Evolutionary conservation across 176 grass and related monocot species (phyloP), one percentile per base, ranked within the genome.

Genomic region (Bromus sterilis): DNA sequence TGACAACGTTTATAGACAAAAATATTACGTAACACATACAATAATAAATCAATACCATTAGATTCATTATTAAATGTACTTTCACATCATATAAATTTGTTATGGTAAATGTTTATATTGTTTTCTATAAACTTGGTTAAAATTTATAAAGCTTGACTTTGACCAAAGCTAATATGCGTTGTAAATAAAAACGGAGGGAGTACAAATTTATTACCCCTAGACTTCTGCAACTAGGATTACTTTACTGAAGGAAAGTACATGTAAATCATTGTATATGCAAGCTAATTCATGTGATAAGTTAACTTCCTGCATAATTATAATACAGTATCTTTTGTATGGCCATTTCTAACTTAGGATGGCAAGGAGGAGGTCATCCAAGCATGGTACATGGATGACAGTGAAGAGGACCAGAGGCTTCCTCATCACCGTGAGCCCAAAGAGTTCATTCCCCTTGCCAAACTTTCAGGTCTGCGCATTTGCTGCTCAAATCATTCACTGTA

Each of bases 301-400:
- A 13, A 34, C 2, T 48, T 48, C 40, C 14, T 80, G 49, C 49
- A 21, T 53, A 44, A 56, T 76, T 59, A 67, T 11, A 31, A 79
- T 2, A 12, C 23, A 37, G 9, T 66, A 61, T 35, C 9, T 23
- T 88, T 57, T 88, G 29, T 34, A 24, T 79, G 57, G 10, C 30
- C 32, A 42, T 76, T 80, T 11, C 41, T 74, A 59, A 75, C n/a
- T 68, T 84, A 97, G 95, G 92, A 93, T 85, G 88, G 95, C n/a
- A 98, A 98, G 77, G 88, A 84, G 78, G 92, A 93, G 88, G 90
- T 94, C 30, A 81, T 98, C 80, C 61, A 89, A 85, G 92, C 90
- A 65, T 98, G 95, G 95, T 94, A 94, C 85, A 91, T 98, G 92
- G 92, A 98, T 86, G 88, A 94, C 61, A 88, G 82, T 65, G 75